Base-by-base conservation (phyloP, 2,329 filamentous ascomycete species). In the Epichloe glyceriae region DNA sequence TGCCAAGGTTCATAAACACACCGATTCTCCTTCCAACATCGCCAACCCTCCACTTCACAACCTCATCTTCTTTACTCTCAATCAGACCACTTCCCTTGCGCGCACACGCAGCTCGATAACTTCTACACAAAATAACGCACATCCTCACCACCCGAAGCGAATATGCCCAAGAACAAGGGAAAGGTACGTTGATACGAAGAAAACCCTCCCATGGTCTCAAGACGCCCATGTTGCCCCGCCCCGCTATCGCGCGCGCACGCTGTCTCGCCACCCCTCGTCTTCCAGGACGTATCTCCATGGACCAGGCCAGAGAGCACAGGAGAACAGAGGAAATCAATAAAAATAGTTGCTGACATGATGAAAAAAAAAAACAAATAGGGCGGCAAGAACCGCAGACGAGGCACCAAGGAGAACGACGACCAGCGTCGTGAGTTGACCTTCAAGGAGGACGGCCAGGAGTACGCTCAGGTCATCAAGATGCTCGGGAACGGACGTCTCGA, bases 101-200 rank as follows among this genome's bases (percentile, higher is more conserved):
- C 50, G 34, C 46, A 34, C 20, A 17, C 34, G 20, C 20, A 44
- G 43, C 11, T 17, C 42, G 20, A 46, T 20, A 46, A 6, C n/a
- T 42, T 12, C 8, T 41, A 20, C 19, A 3, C 41, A 11, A 30
- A 17, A 39, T 14, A 37, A 46, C n/a, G 42, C 48, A 6, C 20
- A 39, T 46, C 34, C 10, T 26, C 48, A 26, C 20, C 17, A 39
- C 50, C 42, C 40, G 17, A 12, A 22, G 41, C 37, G 48, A 83
- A 72, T 56, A 96, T 96, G 90, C 90, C 90, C 66, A 96, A 96
- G 88, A 96, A 96, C 72, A 96, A 96, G 84, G 90, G 90, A 90
- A 96, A 95, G 76, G 89, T 95, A 77, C 67, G 79, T 50, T 8
- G 14, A 22, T 14, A 20, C 17, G 33, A 20, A 17, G 19, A 33